Evolutionary conservation across 2,329 filamentous ascomycete genomes (phyloP).

Genomic region (Albifimbria verrucaria): DNA sequence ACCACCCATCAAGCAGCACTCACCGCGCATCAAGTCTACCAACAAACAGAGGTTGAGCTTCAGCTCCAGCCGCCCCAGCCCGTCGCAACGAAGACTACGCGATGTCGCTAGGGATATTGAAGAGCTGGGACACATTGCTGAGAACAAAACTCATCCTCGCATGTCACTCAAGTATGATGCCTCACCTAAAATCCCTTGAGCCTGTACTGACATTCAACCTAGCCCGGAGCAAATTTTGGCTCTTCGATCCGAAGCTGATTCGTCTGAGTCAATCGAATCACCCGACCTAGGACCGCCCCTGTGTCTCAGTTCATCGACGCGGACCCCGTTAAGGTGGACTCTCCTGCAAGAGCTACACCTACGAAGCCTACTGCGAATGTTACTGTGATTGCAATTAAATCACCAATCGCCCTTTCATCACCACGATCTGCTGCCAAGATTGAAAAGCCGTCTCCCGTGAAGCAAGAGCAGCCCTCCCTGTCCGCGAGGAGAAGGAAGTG

Average conservation of each 20-base stretch:
- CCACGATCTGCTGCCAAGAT: conserved; percentile 18
- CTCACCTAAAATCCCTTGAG: background rate
- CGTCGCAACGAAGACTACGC: conserved; percentile 54
- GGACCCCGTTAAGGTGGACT: conserved; percentile 51
- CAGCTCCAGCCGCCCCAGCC: conserved; percentile 38
- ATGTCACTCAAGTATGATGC: conserved; percentile 61
- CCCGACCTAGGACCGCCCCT: conserved; percentile 67
- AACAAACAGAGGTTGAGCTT: conserved; percentile 39
- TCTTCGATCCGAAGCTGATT: conserved; percentile 47
- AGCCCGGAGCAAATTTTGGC: conserved; percentile 62
- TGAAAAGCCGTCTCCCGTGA: conserved; percentile 22
- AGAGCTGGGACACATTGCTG: conserved; percentile 55
- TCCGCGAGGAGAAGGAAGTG: background rate
- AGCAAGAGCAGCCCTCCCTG: conserved; percentile 13
- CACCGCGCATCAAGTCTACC: conserved; percentile 37
- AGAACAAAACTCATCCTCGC: conserved; percentile 66
- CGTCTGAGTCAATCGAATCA: conserved; percentile 51
- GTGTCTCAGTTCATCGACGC: conserved; percentile 57
- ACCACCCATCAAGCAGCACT: conserved; percentile 49
- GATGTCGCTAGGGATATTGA: conserved; percentile 55
- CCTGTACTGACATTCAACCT: conserved; percentile 25
- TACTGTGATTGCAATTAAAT: conserved; percentile 23
- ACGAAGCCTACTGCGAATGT: conserved; percentile 12
- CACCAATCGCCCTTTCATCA: conserved; percentile 27
- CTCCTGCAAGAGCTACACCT: conserved; percentile 31